Evolutionary conservation across 352 stramenopile genomes (phyloP).

Genomic region (Achlya hypogyna): DNA sequence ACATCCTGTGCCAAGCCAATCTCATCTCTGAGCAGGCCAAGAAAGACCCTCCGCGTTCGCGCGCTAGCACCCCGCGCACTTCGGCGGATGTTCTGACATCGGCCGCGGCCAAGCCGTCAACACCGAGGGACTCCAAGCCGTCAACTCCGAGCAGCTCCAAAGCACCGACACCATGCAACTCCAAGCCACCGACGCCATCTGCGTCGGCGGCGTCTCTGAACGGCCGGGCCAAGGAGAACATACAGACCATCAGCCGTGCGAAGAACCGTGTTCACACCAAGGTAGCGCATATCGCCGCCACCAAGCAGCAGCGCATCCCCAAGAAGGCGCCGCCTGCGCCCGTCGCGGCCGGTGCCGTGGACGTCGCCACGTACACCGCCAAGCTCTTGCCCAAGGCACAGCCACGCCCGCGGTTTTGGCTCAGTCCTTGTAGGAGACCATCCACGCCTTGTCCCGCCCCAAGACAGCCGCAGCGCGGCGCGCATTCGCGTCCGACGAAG

Average conservation of each 20-base stretch:
- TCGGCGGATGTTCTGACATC: too few relatives aligned
- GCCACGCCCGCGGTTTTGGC: background rate
- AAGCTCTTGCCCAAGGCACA: conserved; percentile 63
- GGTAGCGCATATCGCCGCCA: conserved; percentile 27
- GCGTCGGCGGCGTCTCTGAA: background rate
- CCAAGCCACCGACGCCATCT: background rate
- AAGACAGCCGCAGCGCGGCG: conserved; percentile 30
- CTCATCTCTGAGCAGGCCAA: conserved; percentile 20
- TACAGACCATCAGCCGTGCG: background rate
- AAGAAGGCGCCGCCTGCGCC: conserved; percentile 21
- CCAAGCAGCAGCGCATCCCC: conserved; percentile 32
- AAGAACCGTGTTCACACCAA: conserved; percentile 5
- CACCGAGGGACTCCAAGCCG: too few relatives aligned
- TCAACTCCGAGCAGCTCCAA: background rate
- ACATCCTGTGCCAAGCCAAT: background rate
- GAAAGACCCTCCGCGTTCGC: background rate
- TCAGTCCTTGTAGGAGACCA: background rate
- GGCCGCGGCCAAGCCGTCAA: too few relatives aligned
- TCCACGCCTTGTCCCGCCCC: conserved; percentile 30
- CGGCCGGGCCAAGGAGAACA: background rate
- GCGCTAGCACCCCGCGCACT: too few relatives aligned
- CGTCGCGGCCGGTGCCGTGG: conserved; percentile 20
- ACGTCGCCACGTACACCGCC: conserved; percentile 47
- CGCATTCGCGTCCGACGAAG: conserved; percentile 61
- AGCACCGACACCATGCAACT: background rate